Evolutionary conservation across 164 flowering plant species (phyloP).

Genomic region (Vitis labrusca): DNA sequence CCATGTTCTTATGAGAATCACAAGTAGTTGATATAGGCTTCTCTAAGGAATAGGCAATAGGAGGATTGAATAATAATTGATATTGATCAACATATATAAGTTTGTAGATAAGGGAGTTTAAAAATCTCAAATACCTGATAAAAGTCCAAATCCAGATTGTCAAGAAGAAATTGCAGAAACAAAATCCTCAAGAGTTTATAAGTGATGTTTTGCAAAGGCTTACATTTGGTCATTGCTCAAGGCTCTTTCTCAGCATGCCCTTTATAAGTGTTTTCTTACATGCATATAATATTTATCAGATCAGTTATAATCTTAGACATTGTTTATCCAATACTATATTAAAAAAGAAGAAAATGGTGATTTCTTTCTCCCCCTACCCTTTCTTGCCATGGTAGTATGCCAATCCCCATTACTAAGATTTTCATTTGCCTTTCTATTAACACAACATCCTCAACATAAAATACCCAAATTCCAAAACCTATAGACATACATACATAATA

Average conservation of each 20-base stretch:
- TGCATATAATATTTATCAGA: too few relatives aligned
- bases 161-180: conserved; percentile 7
- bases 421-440: too few relatives aligned
- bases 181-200: not conserved
- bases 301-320: too few relatives aligned
- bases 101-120: conserved; percentile 92
- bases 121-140: conserved; percentile 86
- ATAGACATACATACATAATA: too few relatives aligned
- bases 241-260: conserved; percentile 94
- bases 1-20: conserved; percentile 51
- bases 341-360: too few relatives aligned
- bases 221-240: conserved; percentile 95
- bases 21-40: conserved; percentile 43
- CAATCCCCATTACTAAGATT: too few relatives aligned
- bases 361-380: too few relatives aligned
- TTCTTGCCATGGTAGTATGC: too few relatives aligned
- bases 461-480: too few relatives aligned
- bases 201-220: conserved; percentile 17
- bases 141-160: conserved; percentile 20
- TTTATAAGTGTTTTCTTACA: conserved; percentile 89
- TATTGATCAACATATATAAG: conserved; percentile 64
- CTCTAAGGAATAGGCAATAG: conserved; percentile 42
- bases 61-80: conserved; percentile 42
- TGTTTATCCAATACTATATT: too few relatives aligned
- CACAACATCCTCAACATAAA: too few relatives aligned